Evolutionary conservation across 768 basidiomycete genomes (phyloP), one percentile per base, ranked within the genome.

Genomic region (Boletus rubropictus): DNA sequence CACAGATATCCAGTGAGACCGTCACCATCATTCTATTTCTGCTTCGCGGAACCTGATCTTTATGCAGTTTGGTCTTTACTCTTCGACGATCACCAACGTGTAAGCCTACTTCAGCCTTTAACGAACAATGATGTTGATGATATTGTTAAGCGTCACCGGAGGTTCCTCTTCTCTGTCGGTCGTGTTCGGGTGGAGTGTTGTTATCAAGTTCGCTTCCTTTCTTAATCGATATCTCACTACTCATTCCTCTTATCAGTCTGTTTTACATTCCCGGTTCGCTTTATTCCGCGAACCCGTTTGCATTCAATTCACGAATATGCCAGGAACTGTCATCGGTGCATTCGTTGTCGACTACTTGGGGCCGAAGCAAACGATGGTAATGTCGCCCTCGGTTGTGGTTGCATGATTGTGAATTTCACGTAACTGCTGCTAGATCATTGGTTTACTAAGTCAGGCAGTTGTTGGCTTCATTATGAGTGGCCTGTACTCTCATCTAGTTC

Each of bases 401-500:
- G 15, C 15, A 25, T 12, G 27, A 21, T 20, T 9, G 18, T 48
- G 21, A 43, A 42, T 22, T 34, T 47, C 41, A 32, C 32, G 29
- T 28, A 15, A 14, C 29, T 33, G 7, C 55, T 29, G 7, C 17
- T 37, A 86, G 84, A 88, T 89, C 53, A 55, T 60, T 22, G 87
- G 88, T 37, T 74, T 89, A 9, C 33, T 88, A 22, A 55, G 66
- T 21, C 88, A 90, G 63, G 82, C 85, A 2, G 41, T 87, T 52
- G 70, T 88, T 39, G 89, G 94, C 6, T 96, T 96, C 69, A 79
- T 90, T 64, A 89, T 97, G 84, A 87, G 87, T 51, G 94, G 89
- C 1, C 69, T 81, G 17, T 96, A 94, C 67, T 58, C 51, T 21
- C 69, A 72, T 67, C 71, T 92, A 44, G 76, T 76, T 11, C 58